Evolutionary conservation across 2,329 filamentous ascomycete species (phyloP).

Genomic region (Lachnellula cervina): DNA sequence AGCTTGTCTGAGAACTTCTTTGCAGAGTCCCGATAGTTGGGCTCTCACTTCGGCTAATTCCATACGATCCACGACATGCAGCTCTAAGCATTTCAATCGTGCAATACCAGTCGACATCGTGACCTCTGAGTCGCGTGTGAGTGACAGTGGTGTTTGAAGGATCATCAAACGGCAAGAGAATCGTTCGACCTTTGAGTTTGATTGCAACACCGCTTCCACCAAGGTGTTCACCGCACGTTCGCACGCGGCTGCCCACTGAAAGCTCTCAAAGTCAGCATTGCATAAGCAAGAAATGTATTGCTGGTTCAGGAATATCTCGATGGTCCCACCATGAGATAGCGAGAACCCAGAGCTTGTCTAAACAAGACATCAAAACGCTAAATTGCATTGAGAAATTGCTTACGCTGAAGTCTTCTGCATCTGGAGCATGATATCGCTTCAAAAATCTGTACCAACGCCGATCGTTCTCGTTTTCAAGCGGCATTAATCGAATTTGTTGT

Average conservation of each 20-base stretch:
- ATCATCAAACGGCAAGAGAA: constrained; percentile 53
- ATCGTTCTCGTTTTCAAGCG: constrained; percentile 56
- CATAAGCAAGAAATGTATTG: no score
- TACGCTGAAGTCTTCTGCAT: constrained; percentile 38
- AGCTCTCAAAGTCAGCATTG: no score
- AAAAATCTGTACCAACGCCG: constrained; percentile 48
- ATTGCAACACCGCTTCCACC: constrained; percentile 50
- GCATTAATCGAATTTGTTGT: constrained; percentile 60
- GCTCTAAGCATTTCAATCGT: constrained; percentile 56
- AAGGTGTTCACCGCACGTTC: constrained; percentile 56
- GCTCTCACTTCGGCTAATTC: constrained; percentile 47
- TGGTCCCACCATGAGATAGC: no score
- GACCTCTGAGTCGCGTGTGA: constrained; percentile 42
- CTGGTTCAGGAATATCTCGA: no score
- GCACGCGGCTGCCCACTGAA: constrained; percentile 55
- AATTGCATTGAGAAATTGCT: no score
- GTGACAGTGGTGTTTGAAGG: constrained; percentile 50
- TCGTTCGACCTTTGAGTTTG: constrained; percentile 40
- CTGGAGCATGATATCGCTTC: constrained; percentile 39
- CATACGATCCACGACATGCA: constrained; percentile 50
- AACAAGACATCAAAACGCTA: no score
- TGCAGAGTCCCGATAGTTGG: constrained; percentile 53
- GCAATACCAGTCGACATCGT: constrained; percentile 47
- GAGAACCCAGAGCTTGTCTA: no score
- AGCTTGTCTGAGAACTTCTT: constrained; percentile 52